Percentiles rank a stretch among this genome's conserved stretches.
Conservation (phyloP, 345 rosid genomes). For the Citrus hindsii region DNA sequence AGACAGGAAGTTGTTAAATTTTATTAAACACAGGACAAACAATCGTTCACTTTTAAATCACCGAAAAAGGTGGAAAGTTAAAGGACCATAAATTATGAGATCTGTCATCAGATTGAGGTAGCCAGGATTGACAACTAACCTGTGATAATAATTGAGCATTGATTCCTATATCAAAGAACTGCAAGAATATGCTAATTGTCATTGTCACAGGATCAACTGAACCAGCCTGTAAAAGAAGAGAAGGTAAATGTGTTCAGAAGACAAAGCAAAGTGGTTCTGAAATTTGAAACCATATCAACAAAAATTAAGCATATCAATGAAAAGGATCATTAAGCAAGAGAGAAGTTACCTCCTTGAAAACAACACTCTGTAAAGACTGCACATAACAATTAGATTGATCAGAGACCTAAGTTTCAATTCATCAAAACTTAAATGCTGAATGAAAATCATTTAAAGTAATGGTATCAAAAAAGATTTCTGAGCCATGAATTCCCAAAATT, state of each 20-base stretch:
- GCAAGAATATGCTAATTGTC: conserved; percentile 87
- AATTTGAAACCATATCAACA: background rate
- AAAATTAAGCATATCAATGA: background rate
- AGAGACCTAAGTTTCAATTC: conserved; percentile 13
- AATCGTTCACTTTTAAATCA: background rate
- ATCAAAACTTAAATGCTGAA: conserved; percentile 5
- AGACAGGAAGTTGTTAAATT: background rate
- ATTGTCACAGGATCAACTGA: conserved; percentile 92
- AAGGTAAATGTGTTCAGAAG: conserved; percentile 5
- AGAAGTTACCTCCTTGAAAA: conserved; percentile 82
- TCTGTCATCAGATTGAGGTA: background rate
- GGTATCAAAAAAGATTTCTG: background rate
- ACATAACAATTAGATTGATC: conserved; percentile 22
- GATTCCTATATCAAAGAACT: conserved; percentile 89
- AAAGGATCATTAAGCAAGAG: conserved; percentile 5
- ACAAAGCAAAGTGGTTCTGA: background rate
- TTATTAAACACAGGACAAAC: background rate
- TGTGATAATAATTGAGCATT: conserved; percentile 84
- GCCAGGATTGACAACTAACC: conserved; percentile 40
- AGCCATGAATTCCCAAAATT: background rate
- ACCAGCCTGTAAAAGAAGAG: conserved; percentile 69
- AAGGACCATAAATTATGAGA: background rate
- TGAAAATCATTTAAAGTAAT: background rate
- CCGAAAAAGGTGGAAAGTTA: background rate
- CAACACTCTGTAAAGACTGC: conserved; percentile 98